Base-by-base conservation (phyloP, 2,329 filamentous ascomycete species). In the Ciborinia camelliae region DNA sequence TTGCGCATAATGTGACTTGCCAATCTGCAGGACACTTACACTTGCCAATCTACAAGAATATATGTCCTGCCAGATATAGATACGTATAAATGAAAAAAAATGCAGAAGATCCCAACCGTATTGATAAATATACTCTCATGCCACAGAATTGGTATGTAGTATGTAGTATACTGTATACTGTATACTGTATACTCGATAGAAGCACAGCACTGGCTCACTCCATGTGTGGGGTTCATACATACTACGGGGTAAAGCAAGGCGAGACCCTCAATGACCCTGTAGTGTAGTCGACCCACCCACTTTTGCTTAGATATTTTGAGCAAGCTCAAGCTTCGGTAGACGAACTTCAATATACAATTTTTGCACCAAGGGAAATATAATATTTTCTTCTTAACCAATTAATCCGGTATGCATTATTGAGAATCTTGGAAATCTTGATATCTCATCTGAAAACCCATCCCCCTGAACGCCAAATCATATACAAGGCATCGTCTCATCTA, bases 401-500 rank as follows among this genome's bases (percentile, higher is more conserved):
- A n/a, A n/a, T n/a, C n/a, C n/a, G n/a, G n/a, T 59, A 35, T 23
- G 30, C 30, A 59, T 47, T 47, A 59, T 47, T 35, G 35, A 47
- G 28, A 47, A 35, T 59, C 30, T 58, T 58, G 41, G 30, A 41
- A 47, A 26, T 47, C 55, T 59, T 47, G 14, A 59, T 8, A 3
- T 35, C n/a, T 23, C 28, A 45, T 14, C 0, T 47, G 15, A 58
- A 47, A 35, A 18, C 14, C 28, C 12, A 47, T 23, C 28, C 6
- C 30, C n/a, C 30, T 35, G 20, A 58, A 58, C 55, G 55, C 55
- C 55, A n/a, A 47, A 23, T 35, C 30, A 18, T 59, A 59, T 59
- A 14, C 43, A 59, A 47, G 47, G 26, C 30, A 62, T 62, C n/a
- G 32, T 54, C 20, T 54, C 59, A 45, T 45, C 58, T 51, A 32